These are phyloP conservation scores for Coemansia nantahalensis DNA, from an alignment of 192 early-diverging fungal species.

Conservation along the genomic window DNA sequence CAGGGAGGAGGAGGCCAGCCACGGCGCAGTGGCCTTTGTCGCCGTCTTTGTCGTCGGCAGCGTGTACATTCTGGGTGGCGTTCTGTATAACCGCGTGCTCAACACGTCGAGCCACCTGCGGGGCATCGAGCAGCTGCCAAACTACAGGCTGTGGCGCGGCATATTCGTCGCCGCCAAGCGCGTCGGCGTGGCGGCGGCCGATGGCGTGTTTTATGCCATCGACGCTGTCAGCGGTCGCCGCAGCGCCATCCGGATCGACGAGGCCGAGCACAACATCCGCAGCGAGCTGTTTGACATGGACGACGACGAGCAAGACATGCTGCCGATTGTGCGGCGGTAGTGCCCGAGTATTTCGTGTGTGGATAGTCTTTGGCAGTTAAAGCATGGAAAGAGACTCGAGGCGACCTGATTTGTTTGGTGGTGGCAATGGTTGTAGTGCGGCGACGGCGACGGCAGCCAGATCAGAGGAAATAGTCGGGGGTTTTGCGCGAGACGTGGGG, in stretches of 20 bases:
- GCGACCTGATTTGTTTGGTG: too few relatives aligned
- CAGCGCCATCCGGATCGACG: constrained; percentile 36
- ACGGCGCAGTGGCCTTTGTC: constrained; percentile 36
- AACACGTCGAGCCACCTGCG: constrained; percentile 47
- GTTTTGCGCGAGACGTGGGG: constrained; percentile 97
- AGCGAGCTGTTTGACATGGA: constrained; percentile 37
- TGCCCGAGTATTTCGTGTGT: too few relatives aligned
- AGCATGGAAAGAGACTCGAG: too few relatives aligned
- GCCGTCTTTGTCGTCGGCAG: constrained; percentile 41
- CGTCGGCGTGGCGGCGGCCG: neutral
- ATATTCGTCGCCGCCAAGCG: constrained; percentile 33
- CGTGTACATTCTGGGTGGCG: constrained; percentile 55
- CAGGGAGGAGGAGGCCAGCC: constrained; percentile 6
- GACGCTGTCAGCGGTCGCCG: constrained; percentile 18
- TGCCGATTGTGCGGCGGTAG: constrained; percentile 7
- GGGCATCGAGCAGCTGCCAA: constrained; percentile 56
- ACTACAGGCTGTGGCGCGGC: constrained; percentile 52
- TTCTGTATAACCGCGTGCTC: constrained; percentile 55
- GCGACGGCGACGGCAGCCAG: neutral
- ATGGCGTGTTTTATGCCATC: constrained; percentile 6
- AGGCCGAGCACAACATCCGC: constrained; percentile 34
- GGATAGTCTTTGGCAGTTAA: too few relatives aligned
- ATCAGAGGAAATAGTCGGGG: constrained; percentile 97
- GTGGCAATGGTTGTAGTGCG: too few relatives aligned
- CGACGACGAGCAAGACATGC: constrained; percentile 19